A percentile compares a stretch with the other conserved stretches of the same genome.
phyloP scores from a whole-genome alignment of 2,329 filamentous ascomycete genomes.

The Monilinia laxa region DNA sequence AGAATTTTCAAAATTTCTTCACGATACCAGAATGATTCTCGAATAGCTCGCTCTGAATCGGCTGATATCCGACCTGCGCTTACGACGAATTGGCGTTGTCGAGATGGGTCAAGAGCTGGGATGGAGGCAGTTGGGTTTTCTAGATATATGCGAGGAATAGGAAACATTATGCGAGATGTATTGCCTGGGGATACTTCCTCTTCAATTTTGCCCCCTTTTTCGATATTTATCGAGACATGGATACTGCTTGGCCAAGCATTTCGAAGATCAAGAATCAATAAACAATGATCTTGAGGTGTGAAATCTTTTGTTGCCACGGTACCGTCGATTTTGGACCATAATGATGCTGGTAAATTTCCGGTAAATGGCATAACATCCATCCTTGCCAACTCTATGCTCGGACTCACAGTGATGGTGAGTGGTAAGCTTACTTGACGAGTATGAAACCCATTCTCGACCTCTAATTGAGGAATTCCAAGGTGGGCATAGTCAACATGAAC shows the following conservation, averaged over 20 bases:
- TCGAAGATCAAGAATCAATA: constrained; percentile 78
- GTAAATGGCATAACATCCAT: constrained; percentile 77
- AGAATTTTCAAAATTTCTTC: constrained; percentile 74
- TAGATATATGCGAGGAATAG: constrained; percentile 72
- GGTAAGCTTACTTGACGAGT: constrained; percentile 80
- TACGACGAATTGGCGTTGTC: constrained; percentile 91
- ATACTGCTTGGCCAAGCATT: constrained; percentile 88
- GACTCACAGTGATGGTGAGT: constrained; percentile 86
- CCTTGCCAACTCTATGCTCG: constrained; percentile 77
- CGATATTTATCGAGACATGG: constrained; percentile 57
- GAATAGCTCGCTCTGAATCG: constrained; percentile 71
- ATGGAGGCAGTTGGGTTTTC: constrained; percentile 75
- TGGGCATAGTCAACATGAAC: constrained; percentile 86
- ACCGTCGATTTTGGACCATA: constrained; percentile 52
- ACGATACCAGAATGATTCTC: constrained; percentile 90
- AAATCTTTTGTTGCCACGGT: constrained; percentile 41
- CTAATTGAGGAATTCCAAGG: constrained; percentile 67
- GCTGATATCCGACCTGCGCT: constrained; percentile 76
- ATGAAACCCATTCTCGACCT: constrained; percentile 72
- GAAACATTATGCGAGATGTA: constrained; percentile 72
- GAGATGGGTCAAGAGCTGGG: constrained; percentile 74
- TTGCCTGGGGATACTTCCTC: constrained; percentile 63
- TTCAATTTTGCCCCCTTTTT: constrained; percentile 38
- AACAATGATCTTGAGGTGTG: constrained; percentile 64
- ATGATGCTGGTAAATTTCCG: constrained; percentile 58